A percentile compares a stretch with the other conserved stretches of the same genome.
phyloP scores from a whole-genome alignment of 176 grass and related monocot genomes.

The Carex cristatella region DNA sequence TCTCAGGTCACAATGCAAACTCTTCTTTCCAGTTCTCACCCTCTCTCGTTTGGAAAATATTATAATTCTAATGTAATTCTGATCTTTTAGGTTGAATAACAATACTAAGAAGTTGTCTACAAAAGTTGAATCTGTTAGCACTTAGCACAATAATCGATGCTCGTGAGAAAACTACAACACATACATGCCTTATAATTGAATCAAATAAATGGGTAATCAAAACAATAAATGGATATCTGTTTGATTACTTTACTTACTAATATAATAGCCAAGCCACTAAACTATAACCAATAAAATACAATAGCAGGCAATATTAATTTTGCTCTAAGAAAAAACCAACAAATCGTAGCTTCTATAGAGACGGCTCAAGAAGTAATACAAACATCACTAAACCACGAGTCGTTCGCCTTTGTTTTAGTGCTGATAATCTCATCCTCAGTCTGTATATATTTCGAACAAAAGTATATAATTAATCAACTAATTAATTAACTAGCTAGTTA shows the following conservation, averaged over 20 bases:
- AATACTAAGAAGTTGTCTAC: background rate
- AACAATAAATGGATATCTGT: background rate
- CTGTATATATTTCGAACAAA: background rate
- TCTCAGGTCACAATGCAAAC: background rate
- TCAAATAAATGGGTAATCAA: constrained; percentile 25
- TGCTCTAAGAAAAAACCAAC: constrained; percentile 6
- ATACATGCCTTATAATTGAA: constrained; percentile 16
- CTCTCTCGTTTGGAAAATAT: background rate
- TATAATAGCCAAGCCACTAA: constrained; percentile 20
- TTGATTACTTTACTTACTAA: background rate
- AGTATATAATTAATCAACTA: background rate
- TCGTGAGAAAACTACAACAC: background rate
- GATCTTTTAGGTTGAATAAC: background rate
- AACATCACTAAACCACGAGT: constrained; percentile 17
- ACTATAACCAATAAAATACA: constrained; percentile 19
- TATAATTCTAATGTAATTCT: background rate
- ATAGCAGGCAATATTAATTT: background rate
- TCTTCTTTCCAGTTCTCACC: background rate
- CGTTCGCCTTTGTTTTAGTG: background rate
- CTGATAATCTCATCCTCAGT: constrained; percentile 7
- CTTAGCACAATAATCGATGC: background rate
- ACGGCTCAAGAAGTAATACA: constrained; percentile 15
- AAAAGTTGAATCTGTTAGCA: background rate
- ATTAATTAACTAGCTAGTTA: background rate
- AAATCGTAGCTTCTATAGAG: constrained; percentile 5